Evolutionary conservation across 257 asterid species (phyloP), one percentile per base, ranked within the genome.

Genomic region (Phtheirospermum japonicum): DNA sequence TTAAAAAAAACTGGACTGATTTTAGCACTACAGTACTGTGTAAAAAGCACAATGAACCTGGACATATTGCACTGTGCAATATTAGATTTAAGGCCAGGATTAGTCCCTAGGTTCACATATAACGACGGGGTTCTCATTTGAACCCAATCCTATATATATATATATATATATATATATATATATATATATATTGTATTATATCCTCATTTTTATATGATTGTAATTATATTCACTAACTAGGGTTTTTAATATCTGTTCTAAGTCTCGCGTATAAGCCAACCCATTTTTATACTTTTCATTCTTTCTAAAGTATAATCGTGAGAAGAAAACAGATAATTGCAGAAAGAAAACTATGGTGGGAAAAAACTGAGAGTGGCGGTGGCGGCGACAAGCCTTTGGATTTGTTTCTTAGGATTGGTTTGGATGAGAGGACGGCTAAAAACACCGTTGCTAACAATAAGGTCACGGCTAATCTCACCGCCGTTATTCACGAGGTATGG

Each of bases 371-470:
- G 2, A 23, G 28, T 23, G 28, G 13, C 16, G 65, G 72, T 34
- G 68, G 74, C 64, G 75, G 75, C 52, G 74, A 69, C 18, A 54
- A 48, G 61, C 57, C 83, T 1, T 32, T 72, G 60, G 81, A 80
- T 59, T 77, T 80, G 76, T 80, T 80, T 59, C 67, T 77, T 18
- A 77, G 69, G 74, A 80, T 80, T 69, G 83, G 83, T 2, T 64
- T 80, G 16, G 86, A 80, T 61, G 81, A 77, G 40, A 59, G 68
- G 59, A 80, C 86, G 2, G 86, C 86, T 2, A 77, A 77, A 30
- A 80, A 80, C 79, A 80, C 86, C 6, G 70, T 77, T 23, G 86
- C 86, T 18, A 80, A 80, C 39, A 80, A 72, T 55, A 80, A 80
- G 71, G 86, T 80, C 46, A 80, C 86, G 7, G 73, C 79, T 53